Percentiles rank a stretch among this genome's conserved stretches.
These are phyloP conservation scores for Tuber umbilicatum DNA, from an alignment of 495 filamentous ascomycete species.

Conservation along the genomic window DNA sequence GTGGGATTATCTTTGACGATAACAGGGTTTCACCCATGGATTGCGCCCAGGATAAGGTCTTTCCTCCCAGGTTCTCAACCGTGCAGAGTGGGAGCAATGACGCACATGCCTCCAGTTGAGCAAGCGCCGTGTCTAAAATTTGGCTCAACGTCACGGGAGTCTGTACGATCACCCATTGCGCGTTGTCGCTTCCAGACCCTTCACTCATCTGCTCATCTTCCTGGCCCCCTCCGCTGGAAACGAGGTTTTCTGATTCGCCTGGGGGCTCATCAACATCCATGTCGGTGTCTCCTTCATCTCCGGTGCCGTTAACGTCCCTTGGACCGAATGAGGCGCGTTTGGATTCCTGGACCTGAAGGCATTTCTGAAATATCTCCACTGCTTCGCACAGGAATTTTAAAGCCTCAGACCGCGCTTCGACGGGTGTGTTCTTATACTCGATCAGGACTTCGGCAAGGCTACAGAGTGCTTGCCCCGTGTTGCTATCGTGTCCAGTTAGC, in stretches of 20 bases:
- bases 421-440: constrained; percentile 22
- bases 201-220: constrained; percentile 22
- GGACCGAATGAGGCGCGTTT: constrained; percentile 5
- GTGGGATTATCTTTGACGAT: constrained; percentile 15
- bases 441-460: constrained; percentile 28
- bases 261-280: constrained; percentile 8
- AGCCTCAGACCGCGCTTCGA: constrained; percentile 20
- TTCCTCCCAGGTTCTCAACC: constrained; percentile 13
- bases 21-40: constrained; percentile 17
- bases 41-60: constrained; percentile 19
- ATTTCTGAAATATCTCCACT: constrained; percentile 28
- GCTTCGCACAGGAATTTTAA: constrained; percentile 23
- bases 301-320: background rate
- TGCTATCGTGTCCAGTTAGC: constrained; percentile 27
- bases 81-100: constrained; percentile 22
- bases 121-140: constrained; percentile 25
- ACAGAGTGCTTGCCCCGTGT: constrained; percentile 36
- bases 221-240: background rate
- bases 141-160: constrained; percentile 22
- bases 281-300: background rate
- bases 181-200: constrained; percentile 15
- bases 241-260: background rate
- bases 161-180: constrained; percentile 27
- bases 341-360: constrained; percentile 23
- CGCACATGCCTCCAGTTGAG: constrained; percentile 16